Base-by-base conservation (phyloP, 441 rosid genomes). In the Eruca vesicaria region DNA sequence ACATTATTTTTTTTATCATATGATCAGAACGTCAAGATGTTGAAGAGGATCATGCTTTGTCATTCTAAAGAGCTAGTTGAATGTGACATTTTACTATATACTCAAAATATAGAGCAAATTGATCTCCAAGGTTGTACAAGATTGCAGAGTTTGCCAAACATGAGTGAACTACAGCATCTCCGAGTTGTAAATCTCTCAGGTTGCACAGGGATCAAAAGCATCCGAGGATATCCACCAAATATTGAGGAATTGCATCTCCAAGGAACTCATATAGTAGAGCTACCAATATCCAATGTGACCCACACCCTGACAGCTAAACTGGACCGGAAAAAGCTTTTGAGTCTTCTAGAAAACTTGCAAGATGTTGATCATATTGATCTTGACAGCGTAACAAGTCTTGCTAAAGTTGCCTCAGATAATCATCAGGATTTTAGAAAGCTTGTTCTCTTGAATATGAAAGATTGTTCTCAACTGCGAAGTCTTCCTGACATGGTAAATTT, bases 71-170 rank as follows among this genome's bases (percentile, higher is more conserved):
- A 14, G 18, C 16, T 43, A 43, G 48, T 41, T 41, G 7, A 41
- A 4, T 12, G 12, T 41, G 48, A 41, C 3, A 1, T 0, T 0
- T 5, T 41, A 3, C 12, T 41, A 41, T 4, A 41, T 12, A 16
- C 48, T 41, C 6, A 1, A 36, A 36, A 36, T 3, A 3, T 36
- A 5, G 43, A 36, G 43, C n/a, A 63, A 0, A 56, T 77, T 45
- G 63, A 77, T 71, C 76, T 77, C 11, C 70, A 69, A 56, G 76
- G 67, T 31, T 77, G 80, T 64, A 57, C 55, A 57, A 55, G 71
- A 26, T 4, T 75, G 50, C 7, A 9, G 26, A 63, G 5, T 38
- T 53, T 75, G 14, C 29, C 69, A 16, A 65, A 4, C 12, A 61
- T 18, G 26, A 7, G 12, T 16, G 10, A 50, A 11, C 28, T 71